These are phyloP conservation scores for Diddensiella santjacobensis DNA, from an alignment of 805 yeast genomes.

Conservation along the genomic window DNA sequence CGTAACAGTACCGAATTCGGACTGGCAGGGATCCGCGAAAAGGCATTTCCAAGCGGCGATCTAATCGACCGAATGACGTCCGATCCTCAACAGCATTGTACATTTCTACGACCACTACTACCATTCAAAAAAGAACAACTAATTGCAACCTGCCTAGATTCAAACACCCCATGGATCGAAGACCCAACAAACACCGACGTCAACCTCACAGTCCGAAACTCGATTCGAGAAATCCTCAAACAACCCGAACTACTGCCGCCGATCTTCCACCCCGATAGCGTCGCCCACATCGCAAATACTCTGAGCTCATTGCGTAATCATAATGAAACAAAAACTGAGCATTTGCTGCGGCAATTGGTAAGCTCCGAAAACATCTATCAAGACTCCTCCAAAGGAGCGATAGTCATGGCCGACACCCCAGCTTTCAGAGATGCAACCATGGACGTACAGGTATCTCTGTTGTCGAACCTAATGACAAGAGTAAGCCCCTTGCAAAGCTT, in stretches of 20 bases:
- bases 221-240: slow-evolving; percentile 39
- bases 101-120: slow-evolving; percentile 52
- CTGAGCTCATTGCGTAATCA: slow-evolving; percentile 18
- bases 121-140: slow-evolving; percentile 43
- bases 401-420: not conserved
- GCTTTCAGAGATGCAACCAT: not conserved
- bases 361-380: slow-evolving; percentile 8
- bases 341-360: slow-evolving; percentile 16
- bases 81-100: slow-evolving; percentile 18
- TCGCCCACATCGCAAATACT: slow-evolving; percentile 16
- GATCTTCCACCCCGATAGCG: slow-evolving; percentile 8
- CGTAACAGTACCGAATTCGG: slow-evolving; percentile 52
- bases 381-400: not conserved
- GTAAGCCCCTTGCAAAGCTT: not conserved
- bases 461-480: not conserved
- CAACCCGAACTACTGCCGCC: slow-evolving; percentile 8
- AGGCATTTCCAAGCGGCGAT: slow-evolving; percentile 21
- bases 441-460: not conserved
- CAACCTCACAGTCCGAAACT: slow-evolving; percentile 54
- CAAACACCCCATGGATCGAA: slow-evolving; percentile 59
- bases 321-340: slow-evolving; percentile 23
- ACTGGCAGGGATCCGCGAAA: slow-evolving; percentile 49
- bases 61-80: not conserved
- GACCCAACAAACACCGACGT: slow-evolving; percentile 60
- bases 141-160: slow-evolving; percentile 41